Percentiles rank a stretch among this genome's conserved stretches.
Conservation (phyloP, 352 stramenopile genomes). For the Globisporangium emineosum region DNA sequence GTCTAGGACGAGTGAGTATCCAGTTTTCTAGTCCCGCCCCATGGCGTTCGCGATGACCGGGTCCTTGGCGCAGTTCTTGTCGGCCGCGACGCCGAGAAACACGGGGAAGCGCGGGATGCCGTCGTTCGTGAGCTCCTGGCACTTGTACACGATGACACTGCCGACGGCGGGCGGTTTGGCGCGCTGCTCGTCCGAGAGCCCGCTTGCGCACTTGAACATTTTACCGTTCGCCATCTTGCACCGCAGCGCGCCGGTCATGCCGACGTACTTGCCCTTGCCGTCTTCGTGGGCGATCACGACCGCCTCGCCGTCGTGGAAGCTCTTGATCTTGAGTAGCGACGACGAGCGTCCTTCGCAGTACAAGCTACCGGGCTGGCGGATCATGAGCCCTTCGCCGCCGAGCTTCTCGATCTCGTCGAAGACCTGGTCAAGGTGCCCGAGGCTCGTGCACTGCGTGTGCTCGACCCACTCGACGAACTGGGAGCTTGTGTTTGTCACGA, state of each 20-base stretch:
- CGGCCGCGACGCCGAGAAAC: conserved; percentile 54
- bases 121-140: conserved; percentile 69
- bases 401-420: conserved; percentile 57
- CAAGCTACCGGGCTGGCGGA: conserved; percentile 49
- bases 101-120: conserved; percentile 71
- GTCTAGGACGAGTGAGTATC: no score
- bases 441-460: conserved; percentile 51
- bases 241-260: conserved; percentile 51
- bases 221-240: conserved; percentile 65
- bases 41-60: conserved; percentile 43
- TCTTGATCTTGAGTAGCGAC: conserved; percentile 78
- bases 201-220: conserved; percentile 70
- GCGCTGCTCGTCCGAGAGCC: conserved; percentile 57
- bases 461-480: conserved; percentile 59
- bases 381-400: conserved; percentile 70
- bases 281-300: conserved; percentile 60
- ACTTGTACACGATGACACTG: conserved; percentile 80
- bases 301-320: conserved; percentile 67
- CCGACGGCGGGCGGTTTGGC: conserved; percentile 42
- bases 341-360: conserved; percentile 48
- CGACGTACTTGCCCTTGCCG: conserved; percentile 66
- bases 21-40: conserved; percentile 9
- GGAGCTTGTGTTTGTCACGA: conserved; percentile 27
- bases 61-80: conserved; percentile 49
- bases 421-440: conserved; percentile 44